Percentiles rank a stretch among this genome's conserved stretches.
Conservation (phyloP, 2,329 filamentous ascomycete species). For the Sporothrix protearum region DNA sequence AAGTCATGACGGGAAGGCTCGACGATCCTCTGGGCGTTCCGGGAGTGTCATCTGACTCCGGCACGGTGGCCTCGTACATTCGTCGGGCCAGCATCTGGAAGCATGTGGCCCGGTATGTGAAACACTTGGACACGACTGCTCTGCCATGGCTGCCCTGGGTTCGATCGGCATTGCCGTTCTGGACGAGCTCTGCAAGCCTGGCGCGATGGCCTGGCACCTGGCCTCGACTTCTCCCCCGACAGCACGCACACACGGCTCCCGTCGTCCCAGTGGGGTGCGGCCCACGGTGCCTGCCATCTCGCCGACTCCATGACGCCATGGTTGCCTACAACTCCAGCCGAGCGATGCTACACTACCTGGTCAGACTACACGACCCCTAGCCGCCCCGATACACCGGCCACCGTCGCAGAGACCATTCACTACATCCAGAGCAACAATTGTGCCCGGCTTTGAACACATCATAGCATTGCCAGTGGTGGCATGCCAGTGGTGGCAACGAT, state of each 20-base stretch:
- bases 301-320: constrained; percentile 45
- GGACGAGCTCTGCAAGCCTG: constrained; percentile 42
- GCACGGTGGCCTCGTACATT: constrained; percentile 45
- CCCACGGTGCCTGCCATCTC: constrained; percentile 41
- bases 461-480: too few relatives aligned
- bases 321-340: constrained; percentile 48
- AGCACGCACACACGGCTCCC: constrained; percentile 47
- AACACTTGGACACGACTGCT: constrained; percentile 39
- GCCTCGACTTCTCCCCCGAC: constrained; percentile 43
- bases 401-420: constrained; percentile 40
- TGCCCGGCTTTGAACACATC: constrained; percentile 28
- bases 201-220: constrained; percentile 43
- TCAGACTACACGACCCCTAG: constrained; percentile 41
- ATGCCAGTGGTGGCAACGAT: not conserved
- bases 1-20: not conserved
- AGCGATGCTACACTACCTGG: constrained; percentile 49
- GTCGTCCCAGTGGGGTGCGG: constrained; percentile 45
- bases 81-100: constrained; percentile 43
- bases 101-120: constrained; percentile 43
- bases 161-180: constrained; percentile 43
- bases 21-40: not conserved
- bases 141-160: constrained; percentile 45
- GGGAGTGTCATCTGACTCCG: constrained; percentile 20
- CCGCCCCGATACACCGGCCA: constrained; percentile 35
- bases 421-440: constrained; percentile 42